Evolutionary conservation across 768 basidiomycete species (phyloP).

Genomic region (Ramaria sp.): DNA sequence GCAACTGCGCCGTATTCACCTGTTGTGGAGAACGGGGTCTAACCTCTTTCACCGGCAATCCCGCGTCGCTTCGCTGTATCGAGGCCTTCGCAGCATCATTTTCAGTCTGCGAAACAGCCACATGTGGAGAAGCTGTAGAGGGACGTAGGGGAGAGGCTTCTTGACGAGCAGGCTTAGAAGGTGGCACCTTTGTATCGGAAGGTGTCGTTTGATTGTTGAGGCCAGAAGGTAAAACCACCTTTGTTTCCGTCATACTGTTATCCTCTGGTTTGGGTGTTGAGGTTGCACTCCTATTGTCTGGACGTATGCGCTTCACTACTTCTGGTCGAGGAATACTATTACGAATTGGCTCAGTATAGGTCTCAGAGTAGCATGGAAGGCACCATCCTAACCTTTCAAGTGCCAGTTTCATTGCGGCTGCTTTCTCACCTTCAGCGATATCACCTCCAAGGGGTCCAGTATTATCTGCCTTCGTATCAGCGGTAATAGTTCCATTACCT

Average conservation of each 20-base stretch:
- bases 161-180: not conserved
- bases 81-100: not conserved
- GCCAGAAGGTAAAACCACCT: not conserved
- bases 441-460: slow-evolving; percentile 15
- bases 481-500: slow-evolving; percentile 9
- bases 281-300: not conserved
- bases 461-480: slow-evolving; percentile 29
- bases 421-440: not conserved
- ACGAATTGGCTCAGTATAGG: slow-evolving; percentile 6
- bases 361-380: not conserved
- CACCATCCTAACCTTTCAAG: slow-evolving; percentile 49
- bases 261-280: slow-evolving; percentile 1
- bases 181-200: not conserved
- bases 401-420: slow-evolving; percentile 36
- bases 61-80: not conserved
- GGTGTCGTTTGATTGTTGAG: not conserved
- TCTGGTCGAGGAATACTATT: slow-evolving; percentile 68
- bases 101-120: slow-evolving; percentile 7
- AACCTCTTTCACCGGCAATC: not conserved
- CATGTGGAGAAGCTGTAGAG: slow-evolving; percentile 1
- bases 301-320: slow-evolving; percentile 52
- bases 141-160: not conserved
- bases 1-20: slow-evolving; percentile 14
- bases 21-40: not conserved
- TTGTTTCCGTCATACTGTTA: not conserved